These are phyloP conservation scores for Pneumocystis oryctolagi DNA, from an alignment of 1,139 yeast genomes.

Conservation along the genomic window DNA sequence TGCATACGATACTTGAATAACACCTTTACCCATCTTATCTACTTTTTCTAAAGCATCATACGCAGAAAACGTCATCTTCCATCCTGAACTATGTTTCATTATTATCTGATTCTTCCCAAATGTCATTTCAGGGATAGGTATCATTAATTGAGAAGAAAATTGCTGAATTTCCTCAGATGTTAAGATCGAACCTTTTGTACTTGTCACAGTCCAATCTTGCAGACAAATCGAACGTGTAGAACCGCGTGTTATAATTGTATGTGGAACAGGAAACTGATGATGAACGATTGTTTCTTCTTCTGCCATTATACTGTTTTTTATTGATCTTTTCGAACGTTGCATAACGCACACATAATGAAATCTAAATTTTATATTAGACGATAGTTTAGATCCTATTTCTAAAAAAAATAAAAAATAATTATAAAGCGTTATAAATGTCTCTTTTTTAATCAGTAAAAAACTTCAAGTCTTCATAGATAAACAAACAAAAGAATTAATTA, in stretches of 20 bases:
- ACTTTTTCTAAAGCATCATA: conserved; percentile 66
- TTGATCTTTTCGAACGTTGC: neutral
- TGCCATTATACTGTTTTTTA: neutral
- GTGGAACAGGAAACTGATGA: conserved; percentile 6
- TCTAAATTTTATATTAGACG: neutral
- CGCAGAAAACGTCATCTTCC: conserved; percentile 53
- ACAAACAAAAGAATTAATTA: conserved; percentile 1
- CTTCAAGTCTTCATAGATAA: neutral
- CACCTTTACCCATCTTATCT: conserved; percentile 32
- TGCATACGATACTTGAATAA: conserved; percentile 69
- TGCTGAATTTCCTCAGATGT: conserved; percentile 59
- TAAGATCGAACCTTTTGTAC: conserved; percentile 63
- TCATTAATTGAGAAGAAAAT: conserved; percentile 44
- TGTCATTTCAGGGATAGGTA: conserved; percentile 94
- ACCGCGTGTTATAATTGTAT: conserved; percentile 5
- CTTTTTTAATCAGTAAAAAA: neutral
- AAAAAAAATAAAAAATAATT: neutral
- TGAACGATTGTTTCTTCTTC: neutral
- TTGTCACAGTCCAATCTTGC: conserved; percentile 50
- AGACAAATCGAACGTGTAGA: conserved; percentile 1
- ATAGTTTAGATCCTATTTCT: neutral
- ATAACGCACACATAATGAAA: neutral
- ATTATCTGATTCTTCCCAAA: conserved; percentile 75
- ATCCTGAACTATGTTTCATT: conserved; percentile 30
- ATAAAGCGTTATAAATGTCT: neutral